Conservation (phyloP, 306 rosid genomes). For the Oemleria cerasiformis region DNA sequence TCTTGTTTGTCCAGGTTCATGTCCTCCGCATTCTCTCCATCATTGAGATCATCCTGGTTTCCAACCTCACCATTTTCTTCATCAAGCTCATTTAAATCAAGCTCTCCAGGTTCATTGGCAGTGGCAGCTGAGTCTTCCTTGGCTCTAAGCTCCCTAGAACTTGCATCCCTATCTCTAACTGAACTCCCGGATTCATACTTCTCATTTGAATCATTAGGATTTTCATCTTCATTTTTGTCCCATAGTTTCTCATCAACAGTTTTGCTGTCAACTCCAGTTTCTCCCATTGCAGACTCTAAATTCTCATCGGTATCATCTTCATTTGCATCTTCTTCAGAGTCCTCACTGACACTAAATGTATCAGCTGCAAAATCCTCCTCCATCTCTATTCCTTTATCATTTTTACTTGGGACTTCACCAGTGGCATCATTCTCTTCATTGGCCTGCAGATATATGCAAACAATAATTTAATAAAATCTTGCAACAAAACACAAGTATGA, state of each 20-base stretch:
- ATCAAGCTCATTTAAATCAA: conserved; percentile 41
- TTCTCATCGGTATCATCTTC: conserved; percentile 52
- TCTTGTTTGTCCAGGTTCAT: conserved; percentile 57
- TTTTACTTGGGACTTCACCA: conserved; percentile 50
- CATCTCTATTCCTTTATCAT: conserved; percentile 81
- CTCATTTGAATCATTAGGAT: conserved; percentile 41
- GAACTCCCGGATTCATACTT: conserved; percentile 77
- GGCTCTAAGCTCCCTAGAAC: conserved; percentile 73
- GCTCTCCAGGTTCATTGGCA: conserved; percentile 48
- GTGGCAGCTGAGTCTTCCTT: conserved; percentile 51
- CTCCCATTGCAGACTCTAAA: conserved; percentile 69
- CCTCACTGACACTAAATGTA: conserved; percentile 67
- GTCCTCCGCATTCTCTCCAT: conserved; percentile 48
- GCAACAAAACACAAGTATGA: background rate
- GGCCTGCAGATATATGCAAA: conserved; percentile 38
- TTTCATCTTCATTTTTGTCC: conserved; percentile 71
- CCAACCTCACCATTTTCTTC: conserved; percentile 43
- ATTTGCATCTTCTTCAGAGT: conserved; percentile 64
- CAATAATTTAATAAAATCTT: conserved; percentile 7
- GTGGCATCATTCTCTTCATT: conserved; percentile 53
- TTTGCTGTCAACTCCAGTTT: conserved; percentile 65
- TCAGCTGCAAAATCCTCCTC: conserved; percentile 78
- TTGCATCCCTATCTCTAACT: conserved; percentile 49
- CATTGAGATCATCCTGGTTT: conserved; percentile 33
- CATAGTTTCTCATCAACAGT: conserved; percentile 65